A percentile compares a stretch with the other conserved stretches of the same genome.
Conservation (phyloP, 108 stramenopile genomes). For the Seminavis robusta region DNA sequence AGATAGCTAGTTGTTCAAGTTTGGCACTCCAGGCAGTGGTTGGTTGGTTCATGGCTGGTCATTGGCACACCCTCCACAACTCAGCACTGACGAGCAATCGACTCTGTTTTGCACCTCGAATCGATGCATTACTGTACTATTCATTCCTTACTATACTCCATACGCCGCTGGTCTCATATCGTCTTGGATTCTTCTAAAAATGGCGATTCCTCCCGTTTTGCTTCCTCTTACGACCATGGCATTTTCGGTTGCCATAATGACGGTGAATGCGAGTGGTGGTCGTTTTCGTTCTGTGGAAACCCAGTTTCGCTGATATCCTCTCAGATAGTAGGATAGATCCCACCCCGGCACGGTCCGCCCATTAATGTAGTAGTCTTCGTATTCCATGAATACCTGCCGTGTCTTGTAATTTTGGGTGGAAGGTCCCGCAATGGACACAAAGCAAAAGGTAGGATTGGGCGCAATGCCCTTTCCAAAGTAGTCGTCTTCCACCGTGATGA, state of each 20-base stretch:
- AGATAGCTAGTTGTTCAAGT: too few relatives aligned
- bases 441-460: conserved; percentile 4
- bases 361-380: conserved; percentile 12
- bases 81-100: too few relatives aligned
- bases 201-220: conserved; percentile 13
- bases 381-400: conserved; percentile 12
- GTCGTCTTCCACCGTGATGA: conserved; percentile 2
- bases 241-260: conserved; percentile 7
- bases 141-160: too few relatives aligned
- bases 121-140: too few relatives aligned
- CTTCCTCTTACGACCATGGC: conserved; percentile 8
- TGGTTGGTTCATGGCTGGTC: too few relatives aligned
- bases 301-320: conserved; percentile 8
- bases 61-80: too few relatives aligned
- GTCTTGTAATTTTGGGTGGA: background rate
- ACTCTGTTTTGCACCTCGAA: too few relatives aligned
- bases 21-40: too few relatives aligned
- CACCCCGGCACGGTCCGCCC: conserved; percentile 5
- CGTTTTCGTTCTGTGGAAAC: background rate
- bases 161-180: conserved; percentile 6
- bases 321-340: conserved; percentile 12
- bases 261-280: conserved; percentile 6
- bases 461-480: conserved; percentile 19
- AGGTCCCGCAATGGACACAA: conserved; percentile 9
- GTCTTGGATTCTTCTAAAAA: conserved; percentile 1